Conservation (phyloP, 768 basidiomycete genomes). For the Tricholoma bakamatsutake region DNA sequence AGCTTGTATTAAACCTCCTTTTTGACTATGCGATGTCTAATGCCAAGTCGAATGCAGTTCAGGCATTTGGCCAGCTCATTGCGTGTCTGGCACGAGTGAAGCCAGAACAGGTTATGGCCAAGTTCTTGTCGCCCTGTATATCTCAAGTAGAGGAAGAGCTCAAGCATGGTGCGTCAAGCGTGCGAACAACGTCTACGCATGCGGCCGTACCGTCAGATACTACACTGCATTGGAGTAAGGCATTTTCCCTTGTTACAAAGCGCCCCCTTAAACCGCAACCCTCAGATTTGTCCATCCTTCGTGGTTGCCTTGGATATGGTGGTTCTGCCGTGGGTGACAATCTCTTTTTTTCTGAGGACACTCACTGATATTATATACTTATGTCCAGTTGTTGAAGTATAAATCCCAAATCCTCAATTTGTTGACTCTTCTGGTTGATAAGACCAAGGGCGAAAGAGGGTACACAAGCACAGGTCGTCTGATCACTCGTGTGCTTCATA, state of each 20-base stretch:
- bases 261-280: not conserved
- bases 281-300: slow-evolving; percentile 73
- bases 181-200: slow-evolving; percentile 72
- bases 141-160: slow-evolving; percentile 79
- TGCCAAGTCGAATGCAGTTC: slow-evolving; percentile 85
- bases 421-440: slow-evolving; percentile 61
- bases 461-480: slow-evolving; percentile 78
- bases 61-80: slow-evolving; percentile 84
- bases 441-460: slow-evolving; percentile 83
- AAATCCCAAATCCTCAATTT: slow-evolving; percentile 60
- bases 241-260: not conserved
- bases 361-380: slow-evolving; percentile 3
- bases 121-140: slow-evolving; percentile 75
- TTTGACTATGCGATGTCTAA: slow-evolving; percentile 87
- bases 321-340: slow-evolving; percentile 48
- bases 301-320: slow-evolving; percentile 76
- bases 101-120: slow-evolving; percentile 69
- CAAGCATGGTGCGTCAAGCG: slow-evolving; percentile 83
- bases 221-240: slow-evolving; percentile 88
- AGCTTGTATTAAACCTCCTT: slow-evolving; percentile 78
- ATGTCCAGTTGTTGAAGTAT: slow-evolving; percentile 58
- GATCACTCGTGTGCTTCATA: slow-evolving; percentile 68
- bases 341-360: not conserved
- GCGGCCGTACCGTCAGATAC: slow-evolving; percentile 77
- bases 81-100: slow-evolving; percentile 76